These are phyloP conservation scores for Podaxis sp. DNA, from an alignment of 768 basidiomycete genomes.

Conservation along the genomic window DNA sequence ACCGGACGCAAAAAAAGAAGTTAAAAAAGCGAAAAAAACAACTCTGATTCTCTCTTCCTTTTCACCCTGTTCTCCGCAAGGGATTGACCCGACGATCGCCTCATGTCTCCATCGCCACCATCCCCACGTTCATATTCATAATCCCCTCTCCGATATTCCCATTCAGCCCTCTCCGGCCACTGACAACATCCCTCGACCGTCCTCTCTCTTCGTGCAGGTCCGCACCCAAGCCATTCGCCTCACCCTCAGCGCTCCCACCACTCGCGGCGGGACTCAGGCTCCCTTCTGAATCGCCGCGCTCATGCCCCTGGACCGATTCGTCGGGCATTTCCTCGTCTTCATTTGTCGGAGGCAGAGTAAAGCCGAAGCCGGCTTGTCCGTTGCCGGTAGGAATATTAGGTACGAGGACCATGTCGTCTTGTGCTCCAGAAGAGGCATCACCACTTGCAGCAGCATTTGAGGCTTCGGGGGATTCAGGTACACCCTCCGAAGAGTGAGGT, in stretches of 20 bases:
- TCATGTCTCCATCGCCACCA: slow-evolving; percentile 27
- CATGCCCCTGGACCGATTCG: slow-evolving; percentile 16
- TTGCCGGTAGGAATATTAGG: background rate
- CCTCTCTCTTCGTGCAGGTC: slow-evolving; percentile 21
- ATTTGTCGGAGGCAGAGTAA: slow-evolving; percentile 17
- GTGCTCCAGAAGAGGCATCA: slow-evolving; percentile 5
- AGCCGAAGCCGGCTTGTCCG: background rate
- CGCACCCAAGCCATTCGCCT: slow-evolving; percentile 4
- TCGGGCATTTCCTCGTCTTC: slow-evolving; percentile 22
- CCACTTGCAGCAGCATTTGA: background rate
- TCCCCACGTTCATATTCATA: slow-evolving; percentile 17
- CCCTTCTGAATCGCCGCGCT: slow-evolving; percentile 8
- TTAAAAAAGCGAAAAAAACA: background rate
- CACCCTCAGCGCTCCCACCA: slow-evolving; percentile 8
- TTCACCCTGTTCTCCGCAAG: background rate
- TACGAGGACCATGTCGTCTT: slow-evolving; percentile 12
- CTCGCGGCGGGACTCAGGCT: slow-evolving; percentile 8
- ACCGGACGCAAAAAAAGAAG: background rate
- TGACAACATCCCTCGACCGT: slow-evolving; percentile 22
- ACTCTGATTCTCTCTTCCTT: background rate
- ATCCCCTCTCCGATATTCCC: slow-evolving; percentile 8
- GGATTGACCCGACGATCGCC: background rate
- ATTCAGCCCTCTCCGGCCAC: slow-evolving; percentile 10
- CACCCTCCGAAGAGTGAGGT: background rate
- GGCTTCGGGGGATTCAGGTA: slow-evolving; percentile 9